Percentiles rank a stretch among this genome's conserved stretches.
phyloP scores from a whole-genome alignment of 2,329 filamentous ascomycete species.

The Pyricularia sp. region DNA sequence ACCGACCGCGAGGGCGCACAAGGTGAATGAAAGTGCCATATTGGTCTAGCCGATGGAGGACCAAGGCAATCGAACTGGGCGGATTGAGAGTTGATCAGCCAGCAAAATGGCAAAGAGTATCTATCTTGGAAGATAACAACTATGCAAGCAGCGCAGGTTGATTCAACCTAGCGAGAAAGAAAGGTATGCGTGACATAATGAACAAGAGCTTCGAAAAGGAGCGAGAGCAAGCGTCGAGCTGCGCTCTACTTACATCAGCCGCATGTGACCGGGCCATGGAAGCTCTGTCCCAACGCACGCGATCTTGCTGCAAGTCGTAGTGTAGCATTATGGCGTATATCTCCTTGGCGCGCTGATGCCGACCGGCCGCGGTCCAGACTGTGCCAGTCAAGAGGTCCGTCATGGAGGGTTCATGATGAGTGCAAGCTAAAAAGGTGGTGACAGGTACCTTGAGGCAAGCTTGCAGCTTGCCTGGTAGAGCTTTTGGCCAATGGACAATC shows the following conservation, averaged over 20 bases:
- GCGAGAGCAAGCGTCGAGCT: neutral
- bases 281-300: neutral
- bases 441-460: neutral
- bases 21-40: neutral
- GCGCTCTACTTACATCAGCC: neutral
- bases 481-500: neutral
- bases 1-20: neutral
- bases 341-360: neutral
- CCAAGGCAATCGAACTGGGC: neutral
- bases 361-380: neutral
- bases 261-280: neutral
- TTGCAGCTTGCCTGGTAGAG: neutral
- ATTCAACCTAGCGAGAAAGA: neutral
- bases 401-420: neutral
- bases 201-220: neutral
- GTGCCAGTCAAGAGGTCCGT: neutral
- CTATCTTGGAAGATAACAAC: neutral
- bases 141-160: neutral
- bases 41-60: neutral
- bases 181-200: neutral
- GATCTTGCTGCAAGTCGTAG: neutral
- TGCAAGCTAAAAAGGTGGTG: neutral
- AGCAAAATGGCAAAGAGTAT: neutral
- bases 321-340: neutral
- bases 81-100: neutral